A percentile compares a stretch with the other conserved stretches of the same genome.
These are phyloP conservation scores for Phytophthora colocasiae DNA, from an alignment of 352 stramenopile genomes.

Conservation along the genomic window DNA sequence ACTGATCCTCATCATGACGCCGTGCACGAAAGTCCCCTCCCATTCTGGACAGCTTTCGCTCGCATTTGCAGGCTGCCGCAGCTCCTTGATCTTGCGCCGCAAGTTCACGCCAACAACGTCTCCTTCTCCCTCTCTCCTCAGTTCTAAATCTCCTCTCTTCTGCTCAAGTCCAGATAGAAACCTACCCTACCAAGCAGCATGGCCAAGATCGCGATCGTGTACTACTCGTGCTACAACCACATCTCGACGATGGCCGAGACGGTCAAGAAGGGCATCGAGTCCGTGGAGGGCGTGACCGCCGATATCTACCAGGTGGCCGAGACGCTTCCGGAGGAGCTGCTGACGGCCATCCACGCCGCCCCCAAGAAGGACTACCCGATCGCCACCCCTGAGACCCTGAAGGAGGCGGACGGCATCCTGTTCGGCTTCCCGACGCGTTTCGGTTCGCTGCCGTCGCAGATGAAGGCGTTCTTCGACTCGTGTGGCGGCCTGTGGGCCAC, in stretches of 20 bases:
- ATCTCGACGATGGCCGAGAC: conserved; percentile 24
- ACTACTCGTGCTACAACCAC: conserved; percentile 41
- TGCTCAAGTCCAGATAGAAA: conserved; percentile 8
- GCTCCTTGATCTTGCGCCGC: background rate
- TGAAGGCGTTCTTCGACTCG: conserved; percentile 39
- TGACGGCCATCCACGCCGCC: conserved; percentile 25
- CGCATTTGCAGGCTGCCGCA: background rate
- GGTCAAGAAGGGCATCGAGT: conserved; percentile 30
- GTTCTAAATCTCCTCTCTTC: conserved; percentile 25
- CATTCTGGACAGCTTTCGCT: background rate
- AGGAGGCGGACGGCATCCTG: conserved; percentile 38
- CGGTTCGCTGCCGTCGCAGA: conserved; percentile 34
- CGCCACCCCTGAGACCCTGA: conserved; percentile 27
- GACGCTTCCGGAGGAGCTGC: conserved; percentile 21
- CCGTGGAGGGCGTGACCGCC: conserved; percentile 27
- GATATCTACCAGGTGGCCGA: conserved; percentile 30
- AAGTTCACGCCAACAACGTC: no score
- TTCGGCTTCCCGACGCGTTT: conserved; percentile 41
- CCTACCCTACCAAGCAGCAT: conserved; percentile 14
- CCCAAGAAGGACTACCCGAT: conserved; percentile 39
- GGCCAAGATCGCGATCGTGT: conserved; percentile 39
- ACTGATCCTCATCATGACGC: background rate
- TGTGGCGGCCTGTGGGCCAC: conserved; percentile 31
- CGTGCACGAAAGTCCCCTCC: background rate
- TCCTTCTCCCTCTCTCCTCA: conserved; percentile 2